phyloP scores from a whole-genome alignment of 192 early-diverging fungal species.

The Podila minutissima region DNA sequence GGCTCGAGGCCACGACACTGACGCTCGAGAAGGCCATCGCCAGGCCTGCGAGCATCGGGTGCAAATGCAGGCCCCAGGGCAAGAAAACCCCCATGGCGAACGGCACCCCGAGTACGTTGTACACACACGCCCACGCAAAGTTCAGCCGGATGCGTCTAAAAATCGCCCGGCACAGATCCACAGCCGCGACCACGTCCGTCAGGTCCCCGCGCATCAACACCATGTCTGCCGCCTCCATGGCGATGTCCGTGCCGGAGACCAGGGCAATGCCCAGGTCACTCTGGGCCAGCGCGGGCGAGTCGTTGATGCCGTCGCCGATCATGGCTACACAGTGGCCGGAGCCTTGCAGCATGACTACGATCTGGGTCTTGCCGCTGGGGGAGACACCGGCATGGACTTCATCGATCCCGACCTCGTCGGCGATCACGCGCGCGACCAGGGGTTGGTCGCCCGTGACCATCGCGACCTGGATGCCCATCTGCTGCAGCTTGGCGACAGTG shows the following conservation, averaged over 20 bases:
- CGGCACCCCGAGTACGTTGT: slow-evolving; percentile 92
- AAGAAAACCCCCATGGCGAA: slow-evolving; percentile 92
- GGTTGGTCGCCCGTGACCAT: slow-evolving; percentile 97
- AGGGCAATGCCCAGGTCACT: slow-evolving; percentile 90
- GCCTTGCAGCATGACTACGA: slow-evolving; percentile 79
- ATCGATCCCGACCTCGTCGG: slow-evolving; percentile 81
- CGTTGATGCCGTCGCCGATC: slow-evolving; percentile 97
- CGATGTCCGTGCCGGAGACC: slow-evolving; percentile 91
- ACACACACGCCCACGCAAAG: slow-evolving; percentile 89
- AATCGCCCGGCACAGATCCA: slow-evolving; percentile 87
- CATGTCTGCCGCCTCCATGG: slow-evolving; percentile 91
- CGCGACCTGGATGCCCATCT: slow-evolving; percentile 79
- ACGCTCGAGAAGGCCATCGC: slow-evolving; percentile 95
- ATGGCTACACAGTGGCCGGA: slow-evolving; percentile 77
- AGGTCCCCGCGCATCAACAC: slow-evolving; percentile 92
- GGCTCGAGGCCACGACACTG: slow-evolving; percentile 89
- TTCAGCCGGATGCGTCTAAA: slow-evolving; percentile 88
- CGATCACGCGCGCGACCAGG: slow-evolving; percentile 85
- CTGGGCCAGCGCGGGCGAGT: slow-evolving; percentile 86
- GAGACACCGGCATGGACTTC: slow-evolving; percentile 92
- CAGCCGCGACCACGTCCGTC: slow-evolving; percentile 83
- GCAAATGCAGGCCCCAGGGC: slow-evolving; percentile 86
- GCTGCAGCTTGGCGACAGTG: slow-evolving; percentile 74
- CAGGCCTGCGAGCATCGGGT: slow-evolving; percentile 92
- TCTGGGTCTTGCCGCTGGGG: slow-evolving; percentile 86